A percentile compares a stretch with the other conserved stretches of the same genome.
These are phyloP conservation scores for Bipolaris victoriae DNA, from an alignment of 2,329 filamentous ascomycete species.

Conservation along the genomic window DNA sequence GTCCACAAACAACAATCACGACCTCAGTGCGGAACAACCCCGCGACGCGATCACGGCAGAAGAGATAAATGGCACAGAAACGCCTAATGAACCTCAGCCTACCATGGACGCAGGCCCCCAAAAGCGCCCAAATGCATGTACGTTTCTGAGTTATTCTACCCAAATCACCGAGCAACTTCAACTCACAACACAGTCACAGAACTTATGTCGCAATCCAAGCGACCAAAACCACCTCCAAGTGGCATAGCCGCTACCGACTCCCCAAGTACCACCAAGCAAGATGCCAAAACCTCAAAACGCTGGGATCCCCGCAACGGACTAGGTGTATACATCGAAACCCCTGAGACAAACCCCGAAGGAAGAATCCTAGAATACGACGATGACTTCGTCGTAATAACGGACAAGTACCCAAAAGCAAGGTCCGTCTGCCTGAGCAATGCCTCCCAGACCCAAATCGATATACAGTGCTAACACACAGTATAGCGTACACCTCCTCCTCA, in stretches of 20 bases:
- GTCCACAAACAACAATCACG: constrained; percentile 3
- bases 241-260: constrained; percentile 9
- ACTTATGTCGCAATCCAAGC: constrained; percentile 53
- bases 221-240: constrained; percentile 35
- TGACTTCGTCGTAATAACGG: constrained; percentile 78
- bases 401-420: constrained; percentile 78
- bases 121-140: constrained; percentile 50
- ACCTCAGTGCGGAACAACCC: constrained; percentile 4
- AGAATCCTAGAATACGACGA: constrained; percentile 70
- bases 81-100: constrained; percentile 11
- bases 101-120: constrained; percentile 8
- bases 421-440: constrained; percentile 1
- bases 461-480: constrained; percentile 38
- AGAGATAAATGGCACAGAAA: constrained; percentile 26
- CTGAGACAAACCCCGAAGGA: constrained; percentile 63
- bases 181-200: constrained; percentile 52
- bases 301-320: constrained; percentile 64
- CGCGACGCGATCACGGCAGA: constrained; percentile 30
- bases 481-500: constrained; percentile 82
- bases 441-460: background rate
- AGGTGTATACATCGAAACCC: constrained; percentile 69
- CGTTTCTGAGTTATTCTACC: constrained; percentile 1
- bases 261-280: constrained; percentile 15
- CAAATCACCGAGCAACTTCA: constrained; percentile 12
- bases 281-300: constrained; percentile 22